These are phyloP conservation scores for Heterobasidion parviporum DNA, from an alignment of 1,284 basidiomycete species.

Conservation along the genomic window DNA sequence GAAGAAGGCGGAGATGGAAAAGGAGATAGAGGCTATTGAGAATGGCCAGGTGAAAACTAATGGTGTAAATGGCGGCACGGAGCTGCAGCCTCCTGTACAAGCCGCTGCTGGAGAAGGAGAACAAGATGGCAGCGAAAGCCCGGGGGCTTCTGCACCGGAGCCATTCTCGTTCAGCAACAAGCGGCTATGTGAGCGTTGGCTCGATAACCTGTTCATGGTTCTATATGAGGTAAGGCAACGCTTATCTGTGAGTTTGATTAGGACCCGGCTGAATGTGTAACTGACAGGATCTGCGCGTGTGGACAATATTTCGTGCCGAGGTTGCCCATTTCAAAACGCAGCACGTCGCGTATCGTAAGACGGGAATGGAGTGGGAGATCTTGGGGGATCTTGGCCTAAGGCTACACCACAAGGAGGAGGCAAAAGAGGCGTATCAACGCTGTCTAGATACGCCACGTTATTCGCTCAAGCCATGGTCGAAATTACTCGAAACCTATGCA, in stretches of 20 bases:
- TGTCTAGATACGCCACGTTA: slow-evolving; percentile 86
- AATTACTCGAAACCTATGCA: slow-evolving; percentile 90
- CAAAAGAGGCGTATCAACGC: slow-evolving; percentile 94
- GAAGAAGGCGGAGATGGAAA: slow-evolving; percentile 27
- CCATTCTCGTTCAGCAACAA: slow-evolving; percentile 94
- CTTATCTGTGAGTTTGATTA: too few species aligned
- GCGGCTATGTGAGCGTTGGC: slow-evolving; percentile 93
- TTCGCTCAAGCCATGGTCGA: slow-evolving; percentile 86
- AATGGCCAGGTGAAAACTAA: slow-evolving; percentile 20
- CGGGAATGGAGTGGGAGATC: slow-evolving; percentile 97
- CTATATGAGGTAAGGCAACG: slow-evolving; percentile 74
- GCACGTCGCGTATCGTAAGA: slow-evolving; percentile 94
- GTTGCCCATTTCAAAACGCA: slow-evolving; percentile 99
- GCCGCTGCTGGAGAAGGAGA: slow-evolving; percentile 43
- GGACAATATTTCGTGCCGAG: slow-evolving; percentile 99
- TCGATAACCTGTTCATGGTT: slow-evolving; percentile 98
- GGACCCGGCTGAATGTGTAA: neutral
- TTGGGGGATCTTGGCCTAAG: slow-evolving; percentile 90
- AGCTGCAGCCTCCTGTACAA: slow-evolving; percentile 54
- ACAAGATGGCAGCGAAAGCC: slow-evolving; percentile 23
- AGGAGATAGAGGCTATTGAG: slow-evolving; percentile 24
- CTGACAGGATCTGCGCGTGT: slow-evolving; percentile 88
- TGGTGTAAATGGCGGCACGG: slow-evolving; percentile 16
- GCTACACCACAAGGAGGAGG: slow-evolving; percentile 94
- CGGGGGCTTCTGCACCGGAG: slow-evolving; percentile 34